These are phyloP conservation scores for Aspergillus felis DNA, from an alignment of 2,329 filamentous ascomycete species.

Conservation along the genomic window DNA sequence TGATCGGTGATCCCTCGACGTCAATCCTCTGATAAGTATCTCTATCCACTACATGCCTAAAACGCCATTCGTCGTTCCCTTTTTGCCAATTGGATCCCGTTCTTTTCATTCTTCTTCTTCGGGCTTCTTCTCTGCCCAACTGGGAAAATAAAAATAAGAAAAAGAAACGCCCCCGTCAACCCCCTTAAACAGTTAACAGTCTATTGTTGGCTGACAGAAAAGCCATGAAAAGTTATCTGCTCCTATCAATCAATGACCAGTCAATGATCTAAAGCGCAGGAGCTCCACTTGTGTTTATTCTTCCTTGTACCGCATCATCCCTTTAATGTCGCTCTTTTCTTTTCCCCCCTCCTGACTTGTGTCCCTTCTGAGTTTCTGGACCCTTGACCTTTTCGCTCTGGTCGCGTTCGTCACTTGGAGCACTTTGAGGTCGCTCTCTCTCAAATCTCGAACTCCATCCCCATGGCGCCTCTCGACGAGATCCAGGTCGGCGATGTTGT, in stretches of 20 bases:
- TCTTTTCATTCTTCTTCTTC: neutral
- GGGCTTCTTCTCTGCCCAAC: neutral
- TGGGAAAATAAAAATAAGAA: neutral
- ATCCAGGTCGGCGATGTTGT: slow-evolving; percentile 77
- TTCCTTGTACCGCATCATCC: neutral
- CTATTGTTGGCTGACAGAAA: neutral
- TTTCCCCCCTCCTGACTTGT: neutral
- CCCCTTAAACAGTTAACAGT: neutral
- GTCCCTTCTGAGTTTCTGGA: neutral
- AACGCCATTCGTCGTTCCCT: too few relatives aligned
- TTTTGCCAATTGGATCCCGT: neutral
- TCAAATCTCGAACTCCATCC: slow-evolving; percentile 6
- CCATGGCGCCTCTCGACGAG: slow-evolving; percentile 42
- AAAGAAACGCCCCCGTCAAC: neutral
- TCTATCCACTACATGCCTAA: too few relatives aligned
- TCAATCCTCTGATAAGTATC: neutral
- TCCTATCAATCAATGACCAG: neutral
- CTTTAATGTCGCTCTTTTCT: neutral
- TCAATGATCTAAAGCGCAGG: neutral
- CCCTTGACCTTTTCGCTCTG: neutral
- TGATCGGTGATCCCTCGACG: neutral
- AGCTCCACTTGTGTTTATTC: neutral
- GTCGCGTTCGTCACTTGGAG: neutral
- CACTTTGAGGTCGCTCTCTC: neutral
- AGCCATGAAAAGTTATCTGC: neutral